Evolutionary conservation across 164 flowering plant genomes (phyloP).

Genomic region (Aristolochia californica): DNA sequence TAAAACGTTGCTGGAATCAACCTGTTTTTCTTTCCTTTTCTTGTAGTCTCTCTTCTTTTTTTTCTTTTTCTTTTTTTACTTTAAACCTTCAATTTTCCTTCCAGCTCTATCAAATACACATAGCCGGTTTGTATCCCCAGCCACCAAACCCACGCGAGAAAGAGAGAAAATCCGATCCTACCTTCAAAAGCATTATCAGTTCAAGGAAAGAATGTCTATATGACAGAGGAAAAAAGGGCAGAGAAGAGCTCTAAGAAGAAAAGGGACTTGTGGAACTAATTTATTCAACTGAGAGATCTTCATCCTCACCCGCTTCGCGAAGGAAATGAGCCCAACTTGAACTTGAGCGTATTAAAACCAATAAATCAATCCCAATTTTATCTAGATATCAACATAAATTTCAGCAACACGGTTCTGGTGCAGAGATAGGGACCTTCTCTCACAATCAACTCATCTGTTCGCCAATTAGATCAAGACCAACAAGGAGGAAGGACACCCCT

Average conservation of each 20-base stretch:
- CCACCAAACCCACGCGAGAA: constrained; percentile 24
- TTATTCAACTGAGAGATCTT: neutral
- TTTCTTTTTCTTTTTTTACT: neutral
- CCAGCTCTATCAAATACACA: constrained; percentile 15
- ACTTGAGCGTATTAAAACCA: constrained; percentile 1
- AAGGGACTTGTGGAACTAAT: neutral
- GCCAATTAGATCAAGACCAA: constrained; percentile 85
- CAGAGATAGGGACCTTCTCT: neutral
- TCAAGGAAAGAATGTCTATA: constrained; percentile 11
- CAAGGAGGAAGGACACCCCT: constrained; percentile 75
- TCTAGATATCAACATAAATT: neutral
- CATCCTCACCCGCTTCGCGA: neutral
- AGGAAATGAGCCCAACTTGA: neutral
- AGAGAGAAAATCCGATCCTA: constrained; percentile 7
- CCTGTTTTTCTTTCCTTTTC: neutral
- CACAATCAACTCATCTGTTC: constrained; percentile 57
- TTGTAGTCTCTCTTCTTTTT: too few relatives aligned
- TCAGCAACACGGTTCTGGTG: neutral
- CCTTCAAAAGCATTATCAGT: constrained; percentile 4
- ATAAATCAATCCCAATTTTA: neutral
- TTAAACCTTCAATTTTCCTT: constrained; percentile 1
- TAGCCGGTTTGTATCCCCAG: constrained; percentile 22
- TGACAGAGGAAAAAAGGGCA: constrained; percentile 3
- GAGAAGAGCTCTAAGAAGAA: neutral
- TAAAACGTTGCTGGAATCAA: neutral